Evolutionary conservation across 2,329 filamentous ascomycete genomes (phyloP).

Genomic region (Aspergillus ustus): DNA sequence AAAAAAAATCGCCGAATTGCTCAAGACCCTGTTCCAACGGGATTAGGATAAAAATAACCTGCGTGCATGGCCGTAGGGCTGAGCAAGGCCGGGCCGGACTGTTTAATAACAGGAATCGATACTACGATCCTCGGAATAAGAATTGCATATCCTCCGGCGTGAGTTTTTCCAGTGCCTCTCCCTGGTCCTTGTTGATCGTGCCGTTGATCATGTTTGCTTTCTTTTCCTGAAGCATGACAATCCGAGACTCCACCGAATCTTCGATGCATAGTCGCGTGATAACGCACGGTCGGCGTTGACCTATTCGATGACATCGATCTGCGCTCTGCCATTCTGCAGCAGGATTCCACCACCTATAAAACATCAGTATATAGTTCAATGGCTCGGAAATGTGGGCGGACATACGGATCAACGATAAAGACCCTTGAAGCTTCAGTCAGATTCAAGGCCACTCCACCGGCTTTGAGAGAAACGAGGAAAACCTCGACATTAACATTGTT

Average conservation of each 20-base stretch:
- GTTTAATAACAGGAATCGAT: background rate
- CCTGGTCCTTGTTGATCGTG: constrained; percentile 90
- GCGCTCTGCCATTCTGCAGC: constrained; percentile 99
- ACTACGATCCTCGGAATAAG: constrained; percentile 77
- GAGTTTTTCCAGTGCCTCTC: constrained; percentile 83
- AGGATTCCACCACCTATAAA: constrained; percentile 92
- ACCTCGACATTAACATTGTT: constrained; percentile 91
- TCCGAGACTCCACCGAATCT: constrained; percentile 93
- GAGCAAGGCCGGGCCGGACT: background rate
- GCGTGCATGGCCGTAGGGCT: background rate
- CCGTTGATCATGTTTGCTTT: constrained; percentile 98
- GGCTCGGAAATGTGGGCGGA: constrained; percentile 33
- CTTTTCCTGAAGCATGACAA: constrained; percentile 96
- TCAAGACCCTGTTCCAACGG: too few relatives aligned
- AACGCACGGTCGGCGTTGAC: constrained; percentile 88
- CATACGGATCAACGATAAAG: constrained; percentile 94
- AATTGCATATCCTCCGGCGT: constrained; percentile 94
- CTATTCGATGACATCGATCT: constrained; percentile 91
- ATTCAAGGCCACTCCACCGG: constrained; percentile 93
- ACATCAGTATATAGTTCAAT: constrained; percentile 25
- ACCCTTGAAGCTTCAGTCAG: constrained; percentile 92
- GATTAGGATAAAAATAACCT: background rate
- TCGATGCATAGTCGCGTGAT: constrained; percentile 96
- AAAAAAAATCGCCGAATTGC: too few relatives aligned
- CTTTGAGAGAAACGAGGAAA: constrained; percentile 94